These are phyloP conservation scores for Sarocladiaceae sp. DNA, from an alignment of 2,329 filamentous ascomycete genomes.

Conservation along the genomic window DNA sequence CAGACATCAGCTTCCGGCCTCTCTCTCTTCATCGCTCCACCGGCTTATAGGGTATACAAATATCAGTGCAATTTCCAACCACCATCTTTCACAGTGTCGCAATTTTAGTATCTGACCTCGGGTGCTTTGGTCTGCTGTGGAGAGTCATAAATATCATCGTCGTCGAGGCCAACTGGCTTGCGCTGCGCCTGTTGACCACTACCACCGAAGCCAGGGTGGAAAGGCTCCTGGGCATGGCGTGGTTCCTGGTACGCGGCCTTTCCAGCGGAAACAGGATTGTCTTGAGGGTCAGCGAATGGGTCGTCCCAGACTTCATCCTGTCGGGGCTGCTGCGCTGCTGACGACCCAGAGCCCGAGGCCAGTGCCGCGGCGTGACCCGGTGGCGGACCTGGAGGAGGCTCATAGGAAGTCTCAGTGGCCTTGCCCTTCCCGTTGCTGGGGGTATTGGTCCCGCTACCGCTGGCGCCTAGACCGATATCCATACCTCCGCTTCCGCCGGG, in stretches of 20 bases:
- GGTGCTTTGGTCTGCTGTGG: neutral
- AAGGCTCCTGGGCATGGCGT: conserved; percentile 30
- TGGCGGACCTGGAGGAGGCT: conserved; percentile 8
- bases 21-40: neutral
- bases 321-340: neutral
- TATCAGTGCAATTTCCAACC: conserved; percentile 27
- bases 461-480: too few species aligned
- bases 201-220: conserved; percentile 31
- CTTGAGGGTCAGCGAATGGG: conserved; percentile 27
- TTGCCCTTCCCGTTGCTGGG: conserved; percentile 33
- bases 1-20: neutral
- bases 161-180: neutral
- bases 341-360: conserved; percentile 2
- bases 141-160: conserved; percentile 9
- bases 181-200: neutral
- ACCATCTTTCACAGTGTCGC: conserved; percentile 38
- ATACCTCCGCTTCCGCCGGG: conserved; percentile 12
- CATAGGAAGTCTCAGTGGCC: conserved; percentile 22
- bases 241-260: conserved; percentile 8
- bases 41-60: conserved; percentile 6
- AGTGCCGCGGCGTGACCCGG: neutral
- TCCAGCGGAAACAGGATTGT: neutral
- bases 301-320: conserved; percentile 28
- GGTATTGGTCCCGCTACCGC: too few species aligned
- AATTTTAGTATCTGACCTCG: conserved; percentile 9